Evolutionary conservation across 2,329 filamentous ascomycete species (phyloP), one percentile per base, ranked within the genome.

Genomic region (Leptographium galeiforme): DNA sequence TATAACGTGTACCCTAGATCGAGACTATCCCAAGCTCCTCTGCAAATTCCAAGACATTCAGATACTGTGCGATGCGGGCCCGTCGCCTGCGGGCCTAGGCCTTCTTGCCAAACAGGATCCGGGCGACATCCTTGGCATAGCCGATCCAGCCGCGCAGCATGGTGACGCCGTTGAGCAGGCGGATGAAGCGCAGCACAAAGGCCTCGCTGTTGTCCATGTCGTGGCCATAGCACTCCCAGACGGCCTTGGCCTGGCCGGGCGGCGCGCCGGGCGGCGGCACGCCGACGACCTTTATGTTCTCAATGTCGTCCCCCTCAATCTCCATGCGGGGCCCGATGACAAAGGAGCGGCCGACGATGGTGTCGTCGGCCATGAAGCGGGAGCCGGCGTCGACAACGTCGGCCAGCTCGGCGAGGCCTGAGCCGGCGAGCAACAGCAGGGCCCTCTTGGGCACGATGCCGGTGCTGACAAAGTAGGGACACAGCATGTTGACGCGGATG

Each of bases 381-480:
- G 78, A 82, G 0, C 70, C 78, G 6, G 80, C 81, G 57, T 84
- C 78, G 2, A 85, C 71, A 0, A 85, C 81, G 61, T 84, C 79
- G 38, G 72, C 73, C 41, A 73, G 64, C 34, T 68, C 68, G 6
- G 76, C 79, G 56, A 75, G 67, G 2, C 70, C 76, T 16, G 69
- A 70, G 33, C 82, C 82, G 0, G 79, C 75, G 4, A 85, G 70
- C 16, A 83, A 53, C 1, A 74, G 54, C n/a, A 74, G 70, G 30
- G 71, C 79, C 1, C 57, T 51, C 1, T 66, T 55, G 0, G 72
- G 65, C 10, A 82, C 62, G 48, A 85, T 75, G 19, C 76, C 74
- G 12, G 78, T 81, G 59, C 79, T 75, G 59, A 71, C 68, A 65
- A 84, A 86, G 66, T 84, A 85, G 0, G 82, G 82, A 56, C 76